Percentiles rank a stretch among this genome's conserved stretches.
Evolutionary conservation across 768 basidiomycete genomes (phyloP).

Genomic region (Xanthoconium stramineum): DNA sequence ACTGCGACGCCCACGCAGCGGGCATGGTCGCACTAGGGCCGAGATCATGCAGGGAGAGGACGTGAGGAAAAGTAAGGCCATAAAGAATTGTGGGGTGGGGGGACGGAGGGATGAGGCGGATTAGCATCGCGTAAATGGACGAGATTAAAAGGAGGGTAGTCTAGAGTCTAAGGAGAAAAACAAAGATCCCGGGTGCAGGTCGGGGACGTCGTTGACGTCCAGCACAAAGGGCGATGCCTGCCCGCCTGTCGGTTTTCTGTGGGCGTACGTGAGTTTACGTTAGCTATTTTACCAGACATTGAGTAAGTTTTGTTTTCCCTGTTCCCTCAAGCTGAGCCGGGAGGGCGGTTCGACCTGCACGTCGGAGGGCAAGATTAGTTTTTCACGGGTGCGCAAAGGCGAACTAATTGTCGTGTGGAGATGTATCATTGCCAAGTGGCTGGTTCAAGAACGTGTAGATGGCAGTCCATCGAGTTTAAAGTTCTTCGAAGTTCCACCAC

Average conservation of each 20-base stretch:
- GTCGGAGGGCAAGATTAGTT: no score
- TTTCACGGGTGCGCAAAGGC: neutral
- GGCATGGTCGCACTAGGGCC: constrained; percentile 37
- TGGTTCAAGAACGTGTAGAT: neutral
- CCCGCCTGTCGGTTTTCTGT: constrained; percentile 28
- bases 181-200: constrained; percentile 1
- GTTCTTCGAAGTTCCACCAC: neutral
- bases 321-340: constrained; percentile 1
- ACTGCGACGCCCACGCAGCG: constrained; percentile 50
- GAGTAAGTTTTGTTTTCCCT: constrained; percentile 1
- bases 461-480: neutral
- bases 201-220: constrained; percentile 29
- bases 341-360: neutral
- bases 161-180: constrained; percentile 20
- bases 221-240: constrained; percentile 21
- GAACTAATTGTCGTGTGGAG: neutral
- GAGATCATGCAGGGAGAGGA: constrained; percentile 37
- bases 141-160: constrained; percentile 27
- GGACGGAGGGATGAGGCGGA: constrained; percentile 47
- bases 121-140: constrained; percentile 43
- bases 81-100: constrained; percentile 57
- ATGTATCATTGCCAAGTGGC: neutral
- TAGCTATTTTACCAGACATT: constrained; percentile 14
- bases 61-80: constrained; percentile 47
- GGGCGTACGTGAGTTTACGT: constrained; percentile 33